phyloP scores from a whole-genome alignment of 2,329 filamentous ascomycete species.

The Fusarium miscanthi region DNA sequence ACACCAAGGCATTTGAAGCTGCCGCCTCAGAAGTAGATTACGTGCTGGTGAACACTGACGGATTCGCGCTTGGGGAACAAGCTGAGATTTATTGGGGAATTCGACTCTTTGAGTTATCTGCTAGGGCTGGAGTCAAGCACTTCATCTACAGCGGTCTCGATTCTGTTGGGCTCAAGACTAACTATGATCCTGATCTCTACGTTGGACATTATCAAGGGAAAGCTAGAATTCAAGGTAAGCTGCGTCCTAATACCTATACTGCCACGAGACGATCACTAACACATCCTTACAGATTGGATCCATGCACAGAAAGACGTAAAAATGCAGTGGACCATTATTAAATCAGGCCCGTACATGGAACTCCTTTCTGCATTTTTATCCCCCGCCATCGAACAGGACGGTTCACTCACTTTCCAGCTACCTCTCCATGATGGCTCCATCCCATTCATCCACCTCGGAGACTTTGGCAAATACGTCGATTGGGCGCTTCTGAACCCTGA shows the following conservation, averaged over 20 bases:
- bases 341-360: neutral
- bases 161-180: neutral
- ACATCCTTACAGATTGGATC: neutral
- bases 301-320: neutral
- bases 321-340: neutral
- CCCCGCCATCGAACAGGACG: accelerated
- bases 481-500: neutral
- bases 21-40: neutral
- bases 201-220: neutral
- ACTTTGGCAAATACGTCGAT: neutral
- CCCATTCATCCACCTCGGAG: neutral
- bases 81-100: neutral
- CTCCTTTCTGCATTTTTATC: neutral
- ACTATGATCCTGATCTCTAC: neutral
- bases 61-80: neutral
- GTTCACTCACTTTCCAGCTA: neutral
- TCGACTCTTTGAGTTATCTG: neutral
- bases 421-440: neutral
- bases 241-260: accelerated
- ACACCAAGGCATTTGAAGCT: neutral
- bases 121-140: neutral
- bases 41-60: neutral
- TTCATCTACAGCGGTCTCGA: neutral
- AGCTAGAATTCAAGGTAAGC: neutral
- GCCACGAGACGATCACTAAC: neutral